Conservation (phyloP, 805 yeast species). For the Spathaspora arborariae region DNA sequence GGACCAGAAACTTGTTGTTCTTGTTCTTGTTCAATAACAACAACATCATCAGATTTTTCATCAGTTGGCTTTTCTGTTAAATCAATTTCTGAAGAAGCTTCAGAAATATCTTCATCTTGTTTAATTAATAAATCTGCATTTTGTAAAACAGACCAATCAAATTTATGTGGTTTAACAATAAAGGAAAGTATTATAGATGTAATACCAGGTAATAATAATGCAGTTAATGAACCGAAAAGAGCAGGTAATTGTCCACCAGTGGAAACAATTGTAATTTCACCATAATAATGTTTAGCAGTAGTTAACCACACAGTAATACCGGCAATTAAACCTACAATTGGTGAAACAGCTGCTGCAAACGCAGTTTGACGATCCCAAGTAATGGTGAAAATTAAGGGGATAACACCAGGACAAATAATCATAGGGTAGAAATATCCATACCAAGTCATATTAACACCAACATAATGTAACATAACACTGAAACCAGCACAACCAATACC, state of each 20-base stretch:
- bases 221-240: slow-evolving; percentile 29
- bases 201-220: slow-evolving; percentile 30
- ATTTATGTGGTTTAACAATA: slow-evolving; percentile 19
- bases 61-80: not conserved
- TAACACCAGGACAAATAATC: slow-evolving; percentile 37
- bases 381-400: slow-evolving; percentile 30
- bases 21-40: not conserved
- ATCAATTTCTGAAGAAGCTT: not conserved
- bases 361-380: slow-evolving; percentile 30
- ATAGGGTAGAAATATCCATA: slow-evolving; percentile 31
- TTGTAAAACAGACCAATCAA: slow-evolving; percentile 26
- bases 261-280: slow-evolving; percentile 21
- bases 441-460: slow-evolving; percentile 27
- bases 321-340: slow-evolving; percentile 24
- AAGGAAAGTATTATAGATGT: slow-evolving; percentile 23
- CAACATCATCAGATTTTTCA: not conserved
- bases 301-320: slow-evolving; percentile 31
- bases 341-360: slow-evolving; percentile 27
- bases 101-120: slow-evolving; percentile 7
- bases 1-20: slow-evolving; percentile 1
- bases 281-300: slow-evolving; percentile 24
- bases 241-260: slow-evolving; percentile 31
- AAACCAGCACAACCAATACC: slow-evolving; percentile 36
- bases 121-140: slow-evolving; percentile 16
- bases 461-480: slow-evolving; percentile 33